phyloP scores from a whole-genome alignment of 2,329 filamentous ascomycete genomes.

The Xylariales sp. region DNA sequence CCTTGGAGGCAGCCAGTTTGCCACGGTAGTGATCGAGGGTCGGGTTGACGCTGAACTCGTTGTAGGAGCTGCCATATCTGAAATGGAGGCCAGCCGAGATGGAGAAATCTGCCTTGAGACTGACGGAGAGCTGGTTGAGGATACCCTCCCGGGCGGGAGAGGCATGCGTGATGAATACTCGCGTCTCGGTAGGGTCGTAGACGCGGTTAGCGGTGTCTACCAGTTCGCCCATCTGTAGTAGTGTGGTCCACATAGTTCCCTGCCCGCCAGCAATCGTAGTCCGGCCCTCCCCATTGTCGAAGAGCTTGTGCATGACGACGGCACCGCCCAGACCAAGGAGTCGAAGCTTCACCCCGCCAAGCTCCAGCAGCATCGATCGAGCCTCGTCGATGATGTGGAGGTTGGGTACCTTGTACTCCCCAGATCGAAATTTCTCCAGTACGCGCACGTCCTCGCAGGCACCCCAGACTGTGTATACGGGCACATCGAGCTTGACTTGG shows the following conservation, averaged over 20 bases:
- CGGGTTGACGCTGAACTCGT: slow-evolving; percentile 98
- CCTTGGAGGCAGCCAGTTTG: slow-evolving; percentile 95
- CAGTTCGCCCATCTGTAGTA: slow-evolving; percentile 96
- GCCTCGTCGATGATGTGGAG: slow-evolving; percentile 98
- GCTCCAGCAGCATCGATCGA: slow-evolving; percentile 88
- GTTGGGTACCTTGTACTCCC: slow-evolving; percentile 96
- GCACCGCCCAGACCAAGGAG: slow-evolving; percentile 90
- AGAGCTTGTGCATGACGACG: slow-evolving; percentile 99
- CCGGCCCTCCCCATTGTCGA: slow-evolving; percentile 95
- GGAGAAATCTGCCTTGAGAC: slow-evolving; percentile 96
- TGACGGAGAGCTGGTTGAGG: slow-evolving; percentile 94
- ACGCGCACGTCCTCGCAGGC: slow-evolving; percentile 98
- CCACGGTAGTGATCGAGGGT: slow-evolving; percentile 97
- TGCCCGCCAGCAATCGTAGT: slow-evolving; percentile 98
- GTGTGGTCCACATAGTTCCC: slow-evolving; percentile 98
- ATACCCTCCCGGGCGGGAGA: slow-evolving; percentile 95
- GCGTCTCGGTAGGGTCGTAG: slow-evolving; percentile 96
- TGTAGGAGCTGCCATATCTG: slow-evolving; percentile 98
- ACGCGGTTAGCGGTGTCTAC: slow-evolving; percentile 97
- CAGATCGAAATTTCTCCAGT: slow-evolving; percentile 92
- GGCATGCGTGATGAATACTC: slow-evolving; percentile 93
- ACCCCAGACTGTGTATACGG: slow-evolving; percentile 98
- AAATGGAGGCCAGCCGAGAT: slow-evolving; percentile 97
- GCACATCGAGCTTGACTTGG: slow-evolving; percentile 86
- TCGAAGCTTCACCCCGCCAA: slow-evolving; percentile 93